Conservation (phyloP, 352 stramenopile species). For the Phytopythium helicoides region DNA sequence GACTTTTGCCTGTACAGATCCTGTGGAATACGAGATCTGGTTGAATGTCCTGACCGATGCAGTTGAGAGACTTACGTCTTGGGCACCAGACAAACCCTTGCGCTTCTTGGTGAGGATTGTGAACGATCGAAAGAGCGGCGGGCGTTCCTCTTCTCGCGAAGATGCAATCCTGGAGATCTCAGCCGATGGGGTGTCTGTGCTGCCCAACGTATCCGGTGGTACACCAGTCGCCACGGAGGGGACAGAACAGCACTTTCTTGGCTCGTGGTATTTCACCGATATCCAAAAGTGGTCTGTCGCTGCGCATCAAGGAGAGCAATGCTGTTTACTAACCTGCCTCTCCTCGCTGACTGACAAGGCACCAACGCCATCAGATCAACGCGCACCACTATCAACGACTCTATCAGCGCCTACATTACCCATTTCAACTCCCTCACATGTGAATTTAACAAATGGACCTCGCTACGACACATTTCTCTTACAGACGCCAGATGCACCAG, state of each 20-base stretch:
- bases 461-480: conserved; percentile 55
- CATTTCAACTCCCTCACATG: neutral
- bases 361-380: neutral
- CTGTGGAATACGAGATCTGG: conserved; percentile 57
- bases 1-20: conserved; percentile 55
- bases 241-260: conserved; percentile 43
- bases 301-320: conserved; percentile 46
- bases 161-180: conserved; percentile 54
- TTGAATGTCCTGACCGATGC: conserved; percentile 47
- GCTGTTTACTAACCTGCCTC: conserved; percentile 55
- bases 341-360: conserved; percentile 1
- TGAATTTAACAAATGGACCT: neutral
- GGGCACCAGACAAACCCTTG: conserved; percentile 43
- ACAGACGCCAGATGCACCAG: conserved; percentile 44
- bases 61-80: conserved; percentile 55
- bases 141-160: conserved; percentile 35
- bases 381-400: neutral
- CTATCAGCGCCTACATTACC: neutral
- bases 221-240: conserved; percentile 13
- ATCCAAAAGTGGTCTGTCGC: conserved; percentile 77
- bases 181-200: conserved; percentile 53
- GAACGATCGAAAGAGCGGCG: conserved; percentile 22
- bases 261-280: conserved; percentile 79
- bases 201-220: neutral
- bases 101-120: conserved; percentile 49